Evolutionary conservation across 1,284 basidiomycete genomes (phyloP), one percentile per base, ranked within the genome.

Genomic region (Leccinum griseonigrum): DNA sequence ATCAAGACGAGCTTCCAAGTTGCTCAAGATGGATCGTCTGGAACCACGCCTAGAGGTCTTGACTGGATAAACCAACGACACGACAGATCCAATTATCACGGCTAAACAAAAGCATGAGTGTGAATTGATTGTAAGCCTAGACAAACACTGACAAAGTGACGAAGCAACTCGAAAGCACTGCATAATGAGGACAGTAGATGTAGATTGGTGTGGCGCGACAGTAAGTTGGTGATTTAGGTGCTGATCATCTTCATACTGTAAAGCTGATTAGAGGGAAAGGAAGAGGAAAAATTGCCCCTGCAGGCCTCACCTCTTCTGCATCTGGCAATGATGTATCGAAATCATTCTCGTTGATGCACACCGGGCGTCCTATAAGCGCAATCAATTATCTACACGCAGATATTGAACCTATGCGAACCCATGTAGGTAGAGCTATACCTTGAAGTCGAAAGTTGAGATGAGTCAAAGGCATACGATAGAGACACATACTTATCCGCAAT

Each of bases 21-120:
- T 76, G 3, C 79, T 77, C 50, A 90, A 76, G 51, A 80, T 67
- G 14, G 76, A 68, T 67, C 84, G 80, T 69, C 82, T 79, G 16
- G 81, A 79, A 54, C 74, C 73, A 59, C 77, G 73, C 43, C 80
- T 71, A 32, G 77, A 76, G 5, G 81, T 75, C 61, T 85, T 83
- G 34, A 94, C 87, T 2, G 92, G 86, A 74, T 95, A 95, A 28
- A 94, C 81, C 60, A 82, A 81, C 31, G 85, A 82, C 62, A 93
- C 82, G 65, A 94, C 87, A 55, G 83, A 79, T 4, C 85, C 86
- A 56, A 85, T 75, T 50, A 91, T 86, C 22, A 85, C 75, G 32
- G 82, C 87, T 91, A 64, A 57, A 63, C 28, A 40, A 43, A 58
- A 46, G 22, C 56, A 22, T 61, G 46, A 65, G 46, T 16, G 16